Conservation (phyloP, 2,329 filamentous ascomycete species). For the Cytospora leucostoma region DNA sequence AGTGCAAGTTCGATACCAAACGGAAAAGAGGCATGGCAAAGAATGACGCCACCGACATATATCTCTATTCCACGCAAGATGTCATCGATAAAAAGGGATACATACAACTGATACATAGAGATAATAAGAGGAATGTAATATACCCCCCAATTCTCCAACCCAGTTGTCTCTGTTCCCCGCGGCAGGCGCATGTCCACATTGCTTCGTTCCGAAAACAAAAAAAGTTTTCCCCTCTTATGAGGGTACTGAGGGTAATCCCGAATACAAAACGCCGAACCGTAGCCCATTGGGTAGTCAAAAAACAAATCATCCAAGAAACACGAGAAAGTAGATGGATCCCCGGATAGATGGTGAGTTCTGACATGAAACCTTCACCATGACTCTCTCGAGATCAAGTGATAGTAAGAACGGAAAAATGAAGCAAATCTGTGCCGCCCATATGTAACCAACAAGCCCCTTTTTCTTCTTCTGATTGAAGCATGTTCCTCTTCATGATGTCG, state of each 20-base stretch:
- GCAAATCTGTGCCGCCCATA: slow-evolving; percentile 2
- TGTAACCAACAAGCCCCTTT: background rate
- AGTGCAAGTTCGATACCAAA: background rate
- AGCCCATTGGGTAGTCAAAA: background rate
- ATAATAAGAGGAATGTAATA: background rate
- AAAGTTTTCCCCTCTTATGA: background rate
- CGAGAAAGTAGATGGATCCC: slow-evolving; percentile 7
- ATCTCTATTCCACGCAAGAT: background rate
- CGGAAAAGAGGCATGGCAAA: background rate
- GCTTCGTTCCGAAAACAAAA: slow-evolving; percentile 13
- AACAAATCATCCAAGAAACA: slow-evolving; percentile 12
- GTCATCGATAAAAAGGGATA: slow-evolving; percentile 9
- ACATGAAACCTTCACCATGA: background rate
- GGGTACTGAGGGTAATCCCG: slow-evolving; percentile 16
- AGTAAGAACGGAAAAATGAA: slow-evolving; percentile 11
- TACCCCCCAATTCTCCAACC: slow-evolving; percentile 6
- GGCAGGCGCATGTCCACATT: slow-evolving; percentile 11
- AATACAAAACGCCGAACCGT: slow-evolving; percentile 16
- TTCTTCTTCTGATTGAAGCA: background rate
- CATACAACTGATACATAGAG: background rate
- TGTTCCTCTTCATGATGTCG: slow-evolving; percentile 48
- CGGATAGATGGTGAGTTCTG: background rate
- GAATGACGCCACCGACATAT: background rate
- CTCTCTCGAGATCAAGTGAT: background rate
- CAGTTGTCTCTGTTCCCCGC: background rate